Base-by-base conservation (phyloP, 306 rosid genomes). In the Aeschynomene evenia region DNA sequence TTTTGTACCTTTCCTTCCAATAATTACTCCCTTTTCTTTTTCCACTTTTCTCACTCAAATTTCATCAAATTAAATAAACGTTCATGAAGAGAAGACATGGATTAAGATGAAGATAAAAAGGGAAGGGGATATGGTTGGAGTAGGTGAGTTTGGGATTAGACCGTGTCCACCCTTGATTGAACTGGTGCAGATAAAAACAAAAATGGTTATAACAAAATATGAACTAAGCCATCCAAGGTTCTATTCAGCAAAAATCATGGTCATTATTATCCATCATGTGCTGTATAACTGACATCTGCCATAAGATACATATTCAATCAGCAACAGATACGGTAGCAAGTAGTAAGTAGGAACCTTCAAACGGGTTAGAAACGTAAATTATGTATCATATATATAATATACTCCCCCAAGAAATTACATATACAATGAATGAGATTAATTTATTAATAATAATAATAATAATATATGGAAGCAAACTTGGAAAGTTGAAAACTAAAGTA, bases 111-210 rank as follows among this genome's bases (percentile, higher is more conserved):
- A 28, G 14, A n/a, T 3, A 40, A 15, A 7, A 4, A 1, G 20
- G 21, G 21, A 45, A 6, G 28, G 56, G 4, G 3, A 40, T 13
- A 40, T n/a, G 18, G 45, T 72, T 49, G 84, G 74, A 66, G 80
- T 20, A 73, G 78, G 82, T 79, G 56, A 73, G 34, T 43, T 55
- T 15, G 53, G 69, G 63, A 53, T 54, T n/a, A 73, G 91, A 88
- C 81, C 9, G 7, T 63, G 81, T 67, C 78, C 56, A 49, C 26
- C 22, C 34, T 71, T 24, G 15, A 63, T 61, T 29, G 7, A 40
- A 29, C 36, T 21, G 46, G 56, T 37, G 6, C 50, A 45, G 7
- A 45, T 60, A 74, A 31, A 56, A 58, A 77, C 68, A 70, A 75
- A 80, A 58, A 58, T 40, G 57, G 73, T 31, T 76, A n/a, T n/a